Evolutionary conservation across 202 grass and related monocot genomes (phyloP).

Genomic region (Cymbopogon flexuosus): DNA sequence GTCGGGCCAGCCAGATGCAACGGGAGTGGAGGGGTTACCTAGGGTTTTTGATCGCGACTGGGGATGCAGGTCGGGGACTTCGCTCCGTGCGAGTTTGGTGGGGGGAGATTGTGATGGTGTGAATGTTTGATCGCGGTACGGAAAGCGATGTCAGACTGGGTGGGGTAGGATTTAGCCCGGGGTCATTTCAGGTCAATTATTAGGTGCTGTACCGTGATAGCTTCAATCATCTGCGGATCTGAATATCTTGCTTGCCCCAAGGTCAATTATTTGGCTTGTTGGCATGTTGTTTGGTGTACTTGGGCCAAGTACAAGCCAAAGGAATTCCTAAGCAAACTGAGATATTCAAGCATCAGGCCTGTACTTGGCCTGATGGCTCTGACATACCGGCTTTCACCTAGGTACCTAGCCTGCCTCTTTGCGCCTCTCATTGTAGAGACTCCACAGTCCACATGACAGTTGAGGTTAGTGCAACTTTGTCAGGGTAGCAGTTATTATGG

Average conservation of each 20-base stretch:
- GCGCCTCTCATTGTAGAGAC: not conserved
- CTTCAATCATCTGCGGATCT: too few relatives aligned
- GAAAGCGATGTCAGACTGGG: slow-evolving; percentile 28
- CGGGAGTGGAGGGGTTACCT: slow-evolving; percentile 15
- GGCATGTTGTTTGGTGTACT: not conserved
- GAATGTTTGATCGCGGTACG: not conserved
- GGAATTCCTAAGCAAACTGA: not conserved
- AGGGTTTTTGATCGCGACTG: slow-evolving; percentile 34
- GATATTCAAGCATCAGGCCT: not conserved
- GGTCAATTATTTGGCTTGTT: not conserved
- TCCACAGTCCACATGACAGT: not conserved
- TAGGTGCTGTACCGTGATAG: not conserved
- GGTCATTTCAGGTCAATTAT: slow-evolving; percentile 7
- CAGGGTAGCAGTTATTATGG: not conserved
- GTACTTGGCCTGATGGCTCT: not conserved
- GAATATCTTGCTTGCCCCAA: slow-evolving; percentile 12
- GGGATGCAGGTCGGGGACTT: not conserved
- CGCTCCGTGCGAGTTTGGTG: slow-evolving; percentile 10
- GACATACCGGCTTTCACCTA: not conserved
- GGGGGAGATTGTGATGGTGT: slow-evolving; percentile 10
- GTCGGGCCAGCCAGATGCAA: not conserved
- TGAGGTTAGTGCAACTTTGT: not conserved
- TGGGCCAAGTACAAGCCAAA: not conserved
- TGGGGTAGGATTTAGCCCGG: slow-evolving; percentile 16
- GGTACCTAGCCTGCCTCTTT: not conserved